Evolutionary conservation across 306 rosid genomes (phyloP).

Genomic region (Quercus gilva): DNA sequence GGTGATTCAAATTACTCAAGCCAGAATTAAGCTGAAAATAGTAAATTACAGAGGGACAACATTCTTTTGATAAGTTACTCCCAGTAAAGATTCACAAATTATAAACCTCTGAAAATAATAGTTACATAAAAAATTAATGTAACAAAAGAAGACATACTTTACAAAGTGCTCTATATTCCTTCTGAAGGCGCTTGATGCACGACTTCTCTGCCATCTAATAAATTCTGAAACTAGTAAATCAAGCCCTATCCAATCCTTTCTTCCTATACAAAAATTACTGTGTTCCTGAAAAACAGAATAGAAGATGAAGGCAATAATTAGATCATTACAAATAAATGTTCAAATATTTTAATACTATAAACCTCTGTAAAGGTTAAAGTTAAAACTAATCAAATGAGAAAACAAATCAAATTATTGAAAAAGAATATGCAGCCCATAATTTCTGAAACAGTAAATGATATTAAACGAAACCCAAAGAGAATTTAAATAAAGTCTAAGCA

Average conservation of each 20-base stretch:
- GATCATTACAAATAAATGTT: background rate
- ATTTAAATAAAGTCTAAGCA: background rate
- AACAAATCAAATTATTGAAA: background rate
- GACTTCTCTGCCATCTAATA: slow-evolving; percentile 86
- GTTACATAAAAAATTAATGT: background rate
- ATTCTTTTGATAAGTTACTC: background rate
- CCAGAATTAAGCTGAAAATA: background rate
- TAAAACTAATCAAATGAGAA: too few species aligned
- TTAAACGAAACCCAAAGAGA: background rate
- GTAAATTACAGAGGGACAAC: background rate
- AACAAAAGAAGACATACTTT: slow-evolving; percentile 52
- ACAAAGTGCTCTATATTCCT: slow-evolving; percentile 98
- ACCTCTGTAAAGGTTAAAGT: background rate
- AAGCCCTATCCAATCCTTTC: slow-evolving; percentile 14
- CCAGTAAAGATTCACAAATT: background rate
- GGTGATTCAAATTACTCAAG: background rate
- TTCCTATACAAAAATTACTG: slow-evolving; percentile 9
- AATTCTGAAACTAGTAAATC: slow-evolving; percentile 22
- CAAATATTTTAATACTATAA: background rate
- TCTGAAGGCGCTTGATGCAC: slow-evolving; percentile 93
- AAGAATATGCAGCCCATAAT: background rate
- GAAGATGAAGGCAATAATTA: background rate
- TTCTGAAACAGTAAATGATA: background rate
- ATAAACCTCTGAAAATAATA: background rate
- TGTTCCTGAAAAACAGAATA: slow-evolving; percentile 27